phyloP scores from a whole-genome alignment of 2,329 filamentous ascomycete genomes.

The Diplodia intermedia region DNA sequence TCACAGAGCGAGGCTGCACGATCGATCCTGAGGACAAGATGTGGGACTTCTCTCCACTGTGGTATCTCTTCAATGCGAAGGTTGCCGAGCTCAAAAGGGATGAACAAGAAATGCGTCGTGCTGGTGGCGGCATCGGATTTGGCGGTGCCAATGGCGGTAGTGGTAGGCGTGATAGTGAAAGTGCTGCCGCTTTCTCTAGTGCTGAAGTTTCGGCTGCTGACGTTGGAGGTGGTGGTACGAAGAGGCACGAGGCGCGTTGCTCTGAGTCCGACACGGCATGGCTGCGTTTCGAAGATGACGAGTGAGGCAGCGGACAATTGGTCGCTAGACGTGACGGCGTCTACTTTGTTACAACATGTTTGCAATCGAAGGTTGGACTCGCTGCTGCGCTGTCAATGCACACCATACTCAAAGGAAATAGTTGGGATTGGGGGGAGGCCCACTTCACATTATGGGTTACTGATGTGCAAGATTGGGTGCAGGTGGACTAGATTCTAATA shows the following conservation, averaged over 20 bases:
- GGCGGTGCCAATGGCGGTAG: neutral
- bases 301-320: neutral
- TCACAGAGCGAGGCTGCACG: neutral
- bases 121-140: neutral
- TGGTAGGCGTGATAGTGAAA: neutral
- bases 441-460: neutral
- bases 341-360: neutral
- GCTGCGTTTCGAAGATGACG: neutral
- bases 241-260: neutral
- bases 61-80: conserved; percentile 9
- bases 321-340: neutral
- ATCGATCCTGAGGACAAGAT: neutral
- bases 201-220: neutral
- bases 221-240: neutral
- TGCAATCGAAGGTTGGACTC: neutral
- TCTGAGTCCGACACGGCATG: conserved; percentile 1
- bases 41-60: conserved; percentile 27
- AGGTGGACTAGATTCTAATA: neutral
- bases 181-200: neutral
- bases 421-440: neutral
- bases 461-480: neutral
- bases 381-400: neutral
- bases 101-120: neutral
- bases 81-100: neutral
- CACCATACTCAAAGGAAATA: neutral